Base-by-base conservation (phyloP, 306 rosid species). In the Prinsepia uniflora region DNA sequence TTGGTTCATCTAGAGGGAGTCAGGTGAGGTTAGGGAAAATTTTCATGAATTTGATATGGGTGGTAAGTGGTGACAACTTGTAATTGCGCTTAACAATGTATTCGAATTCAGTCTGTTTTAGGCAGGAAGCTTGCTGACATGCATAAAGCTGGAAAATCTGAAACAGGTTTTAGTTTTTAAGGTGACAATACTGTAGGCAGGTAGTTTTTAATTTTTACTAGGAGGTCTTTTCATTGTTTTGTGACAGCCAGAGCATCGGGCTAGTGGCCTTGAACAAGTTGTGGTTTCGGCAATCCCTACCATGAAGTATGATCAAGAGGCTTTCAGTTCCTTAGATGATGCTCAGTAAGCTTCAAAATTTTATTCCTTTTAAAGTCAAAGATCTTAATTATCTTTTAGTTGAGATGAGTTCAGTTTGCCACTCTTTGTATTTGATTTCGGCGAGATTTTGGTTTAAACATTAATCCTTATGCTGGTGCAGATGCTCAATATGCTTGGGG, bases 51-150 rank as follows among this genome's bases (percentile, higher is more conserved):
- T 46, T 45, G 30, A 63, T 58, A 15, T 67, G 3, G 67, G 64
- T 75, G 44, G 48, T 5, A 49, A 72, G 64, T 75, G 44, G 48
- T 6, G 45, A 72, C 3, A 84, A 18, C 24, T 39, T 76, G 72
- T 43, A 14, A 42, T 73, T 36, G 61, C 47, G 71, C 40, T 75
- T 70, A 44, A 71, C 66, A 43, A 20, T 74, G 60, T 55, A 6
- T 76, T 70, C 74, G 68, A 79, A 65, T 15, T 56, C 88, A 93
- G 98, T 80, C 96, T 87, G 83, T 47, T 69, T 80, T 90, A 71
- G 97, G 96, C 70, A 87, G 87, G 81, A 93, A 86, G 84, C 97
- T 93, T 62, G 98, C 88, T 49, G 97, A 90, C 79, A 90, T 93
- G 98, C 98, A 93, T 73, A 93, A 81, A 80, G 85, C 88, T 65